These are phyloP conservation scores for Chlorella sp. DNA, from an alignment of 139 green algal genomes.

Conservation along the genomic window DNA sequence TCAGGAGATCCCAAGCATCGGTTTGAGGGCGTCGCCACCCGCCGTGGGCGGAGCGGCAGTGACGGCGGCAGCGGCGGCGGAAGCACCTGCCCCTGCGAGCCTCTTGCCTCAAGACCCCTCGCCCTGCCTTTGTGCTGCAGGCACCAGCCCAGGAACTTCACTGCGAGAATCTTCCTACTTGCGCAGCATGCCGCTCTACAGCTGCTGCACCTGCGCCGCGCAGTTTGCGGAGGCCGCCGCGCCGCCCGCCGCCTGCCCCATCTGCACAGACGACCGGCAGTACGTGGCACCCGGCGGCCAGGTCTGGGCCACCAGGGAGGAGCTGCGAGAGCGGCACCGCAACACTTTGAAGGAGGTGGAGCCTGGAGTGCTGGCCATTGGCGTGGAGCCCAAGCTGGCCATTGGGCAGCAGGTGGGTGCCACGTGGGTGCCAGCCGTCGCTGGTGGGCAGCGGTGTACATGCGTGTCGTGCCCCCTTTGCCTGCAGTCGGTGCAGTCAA, in stretches of 20 bases:
- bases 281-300: conserved; percentile 24
- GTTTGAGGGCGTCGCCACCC: too few relatives aligned
- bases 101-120: too few relatives aligned
- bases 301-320: conserved; percentile 31
- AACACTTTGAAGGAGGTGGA: conserved; percentile 27
- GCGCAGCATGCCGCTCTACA: not conserved
- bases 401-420: conserved; percentile 41
- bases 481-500: too few relatives aligned
- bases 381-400: conserved; percentile 38
- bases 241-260: not conserved
- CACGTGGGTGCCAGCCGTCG: not conserved
- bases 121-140: too few relatives aligned
- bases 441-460: not conserved
- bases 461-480: too few relatives aligned
- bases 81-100: too few relatives aligned
- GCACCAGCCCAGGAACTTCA: too few relatives aligned
- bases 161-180: too few relatives aligned
- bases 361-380: conserved; percentile 24
- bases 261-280: conserved; percentile 29
- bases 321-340: conserved; percentile 17
- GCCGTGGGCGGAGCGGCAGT: too few relatives aligned
- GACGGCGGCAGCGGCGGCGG: too few relatives aligned
- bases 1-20: too few relatives aligned
- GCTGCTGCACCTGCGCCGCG: not conserved
- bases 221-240: not conserved